Evolutionary conservation across 164 flowering plant genomes (phyloP).

Genomic region (Stephania yunnanensis): DNA sequence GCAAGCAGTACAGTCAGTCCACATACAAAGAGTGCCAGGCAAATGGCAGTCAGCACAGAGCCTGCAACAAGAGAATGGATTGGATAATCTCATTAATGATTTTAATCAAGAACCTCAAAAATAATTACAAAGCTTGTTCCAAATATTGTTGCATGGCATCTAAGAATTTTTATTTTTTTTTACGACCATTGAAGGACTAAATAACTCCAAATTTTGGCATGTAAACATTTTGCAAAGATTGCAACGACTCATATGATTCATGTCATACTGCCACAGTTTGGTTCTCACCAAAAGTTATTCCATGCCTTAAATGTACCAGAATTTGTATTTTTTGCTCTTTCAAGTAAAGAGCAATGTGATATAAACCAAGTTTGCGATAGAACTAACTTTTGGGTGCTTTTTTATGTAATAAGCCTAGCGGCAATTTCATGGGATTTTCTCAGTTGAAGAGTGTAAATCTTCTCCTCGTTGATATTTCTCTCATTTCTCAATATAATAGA

Average conservation of each 20-base stretch:
- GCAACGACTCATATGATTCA: neutral
- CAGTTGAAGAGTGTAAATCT: no score
- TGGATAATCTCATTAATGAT: neutral
- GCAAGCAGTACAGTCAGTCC: constrained; percentile 96
- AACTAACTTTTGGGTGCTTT: no score
- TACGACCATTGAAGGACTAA: no score
- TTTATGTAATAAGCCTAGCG: no score
- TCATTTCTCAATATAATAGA: no score
- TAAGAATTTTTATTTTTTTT: no score
- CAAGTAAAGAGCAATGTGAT: neutral
- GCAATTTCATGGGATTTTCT: no score
- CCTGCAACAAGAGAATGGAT: constrained; percentile 37
- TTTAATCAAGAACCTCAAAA: neutral
- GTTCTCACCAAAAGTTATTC: neutral
- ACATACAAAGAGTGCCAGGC: constrained; percentile 95
- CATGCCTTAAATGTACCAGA: neutral
- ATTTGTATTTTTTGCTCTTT: neutral
- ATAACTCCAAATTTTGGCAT: neutral
- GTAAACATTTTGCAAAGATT: neutral
- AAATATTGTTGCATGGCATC: neutral
- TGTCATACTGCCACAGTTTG: neutral
- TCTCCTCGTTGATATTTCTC: no score
- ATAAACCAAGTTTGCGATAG: neutral
- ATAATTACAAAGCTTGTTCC: neutral
- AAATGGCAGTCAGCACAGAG: constrained; percentile 95